phyloP scores from a whole-genome alignment of 805 yeast species.

The Danielia reshetovae region DNA sequence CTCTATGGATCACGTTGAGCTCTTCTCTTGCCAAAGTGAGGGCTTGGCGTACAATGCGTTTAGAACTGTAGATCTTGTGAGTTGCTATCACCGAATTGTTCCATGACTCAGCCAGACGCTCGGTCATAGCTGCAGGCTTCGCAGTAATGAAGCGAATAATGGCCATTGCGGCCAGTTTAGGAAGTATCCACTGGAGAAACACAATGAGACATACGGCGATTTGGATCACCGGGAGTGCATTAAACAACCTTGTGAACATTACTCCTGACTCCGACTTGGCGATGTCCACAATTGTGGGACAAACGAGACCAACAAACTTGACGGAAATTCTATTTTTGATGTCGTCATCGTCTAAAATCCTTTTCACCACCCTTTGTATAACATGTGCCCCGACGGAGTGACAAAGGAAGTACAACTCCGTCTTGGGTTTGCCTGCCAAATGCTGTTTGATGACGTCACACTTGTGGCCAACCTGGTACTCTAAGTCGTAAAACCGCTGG shows the following conservation, averaged over 20 bases:
- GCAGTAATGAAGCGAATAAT: slow-evolving; percentile 26
- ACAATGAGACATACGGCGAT: slow-evolving; percentile 24
- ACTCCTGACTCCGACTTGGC: slow-evolving; percentile 40
- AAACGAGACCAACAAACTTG: slow-evolving; percentile 53
- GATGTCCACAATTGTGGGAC: slow-evolving; percentile 68
- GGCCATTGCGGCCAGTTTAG: slow-evolving; percentile 18
- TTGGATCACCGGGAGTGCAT: slow-evolving; percentile 25
- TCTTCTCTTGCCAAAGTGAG: slow-evolving; percentile 58
- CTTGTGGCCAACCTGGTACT: slow-evolving; percentile 60
- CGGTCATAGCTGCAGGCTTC: slow-evolving; percentile 17
- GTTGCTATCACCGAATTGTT: slow-evolving; percentile 42
- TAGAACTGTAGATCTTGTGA: slow-evolving; percentile 36
- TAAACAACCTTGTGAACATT: slow-evolving; percentile 21
- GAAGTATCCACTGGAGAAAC: slow-evolving; percentile 29
- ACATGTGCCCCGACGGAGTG: slow-evolving; percentile 75
- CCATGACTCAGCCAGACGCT: slow-evolving; percentile 22
- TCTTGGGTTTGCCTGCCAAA: slow-evolving; percentile 4
- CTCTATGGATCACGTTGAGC: slow-evolving; percentile 47
- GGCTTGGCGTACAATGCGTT: slow-evolving; percentile 49
- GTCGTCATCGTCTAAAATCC: slow-evolving; percentile 20
- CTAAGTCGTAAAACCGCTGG: slow-evolving; percentile 35
- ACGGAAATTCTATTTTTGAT: slow-evolving; percentile 25
- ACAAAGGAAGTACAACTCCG: slow-evolving; percentile 48
- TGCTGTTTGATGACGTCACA: slow-evolving; percentile 42
- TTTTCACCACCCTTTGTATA: slow-evolving; percentile 47